phyloP scores from a whole-genome alignment of 148 eudicot genomes.

The Fagopyrum homotropicum region DNA sequence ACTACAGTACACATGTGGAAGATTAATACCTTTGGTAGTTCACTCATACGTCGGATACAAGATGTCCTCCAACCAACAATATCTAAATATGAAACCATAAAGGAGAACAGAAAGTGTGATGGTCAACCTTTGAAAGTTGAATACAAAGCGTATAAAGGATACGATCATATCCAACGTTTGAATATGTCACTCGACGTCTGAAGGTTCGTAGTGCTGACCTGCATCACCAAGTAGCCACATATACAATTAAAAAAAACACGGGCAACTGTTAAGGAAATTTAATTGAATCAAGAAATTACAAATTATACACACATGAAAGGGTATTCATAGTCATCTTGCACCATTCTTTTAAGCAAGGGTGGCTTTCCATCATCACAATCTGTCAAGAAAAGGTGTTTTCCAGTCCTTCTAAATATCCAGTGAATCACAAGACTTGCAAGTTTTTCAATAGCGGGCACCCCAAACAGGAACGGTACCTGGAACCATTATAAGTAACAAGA shows the following conservation, averaged over 20 bases:
- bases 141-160: slow-evolving; percentile 38
- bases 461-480: slow-evolving; percentile 93
- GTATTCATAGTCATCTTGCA: slow-evolving; percentile 64
- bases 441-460: slow-evolving; percentile 71
- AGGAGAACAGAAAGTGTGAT: slow-evolving; percentile 27
- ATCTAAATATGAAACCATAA: slow-evolving; percentile 40
- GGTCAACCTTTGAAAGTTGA: background rate
- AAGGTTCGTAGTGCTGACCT: slow-evolving; percentile 82
- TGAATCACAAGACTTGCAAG: slow-evolving; percentile 63
- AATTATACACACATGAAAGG: slow-evolving; percentile 57
- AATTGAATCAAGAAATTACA: background rate
- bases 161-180: slow-evolving; percentile 95
- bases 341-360: slow-evolving; percentile 85
- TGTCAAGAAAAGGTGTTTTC: slow-evolving; percentile 81
- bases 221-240: slow-evolving; percentile 19
- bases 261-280: background rate
- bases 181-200: slow-evolving; percentile 78
- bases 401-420: slow-evolving; percentile 91
- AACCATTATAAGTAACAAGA: background rate
- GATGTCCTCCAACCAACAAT: slow-evolving; percentile 99
- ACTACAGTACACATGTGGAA: slow-evolving; percentile 11
- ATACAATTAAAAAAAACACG: background rate
- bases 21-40: slow-evolving; percentile 76
- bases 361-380: slow-evolving; percentile 83
- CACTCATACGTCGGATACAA: slow-evolving; percentile 70